A percentile compares a stretch with the other conserved stretches of the same genome.
These are phyloP conservation scores for Castanea sativa DNA, from an alignment of 306 rosid genomes.

Conservation along the genomic window DNA sequence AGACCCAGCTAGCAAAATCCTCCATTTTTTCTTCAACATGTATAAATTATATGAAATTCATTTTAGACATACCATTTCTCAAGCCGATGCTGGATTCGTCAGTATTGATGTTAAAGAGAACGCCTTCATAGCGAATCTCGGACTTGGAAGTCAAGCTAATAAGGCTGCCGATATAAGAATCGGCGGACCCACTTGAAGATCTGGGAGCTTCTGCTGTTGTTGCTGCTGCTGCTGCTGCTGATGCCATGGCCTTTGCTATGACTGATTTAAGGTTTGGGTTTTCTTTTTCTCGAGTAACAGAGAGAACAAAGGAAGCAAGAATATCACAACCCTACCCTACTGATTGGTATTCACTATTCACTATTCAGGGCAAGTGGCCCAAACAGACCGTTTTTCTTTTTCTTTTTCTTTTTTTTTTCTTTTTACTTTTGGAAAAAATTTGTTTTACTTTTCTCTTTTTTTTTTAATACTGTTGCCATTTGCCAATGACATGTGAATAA, in stretches of 20 bases:
- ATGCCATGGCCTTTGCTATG: slow-evolving; percentile 12
- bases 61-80: slow-evolving; percentile 17
- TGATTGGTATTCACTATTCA: background rate
- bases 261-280: background rate
- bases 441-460: too few relatives aligned
- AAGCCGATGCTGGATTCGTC: slow-evolving; percentile 35
- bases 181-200: slow-evolving; percentile 29
- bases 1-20: background rate
- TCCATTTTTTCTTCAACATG: background rate
- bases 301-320: background rate
- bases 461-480: too few relatives aligned
- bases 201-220: slow-evolving; percentile 12
- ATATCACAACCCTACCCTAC: background rate
- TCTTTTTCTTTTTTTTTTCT: too few relatives aligned
- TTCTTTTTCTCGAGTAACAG: background rate
- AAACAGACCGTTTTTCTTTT: background rate
- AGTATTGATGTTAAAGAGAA: slow-evolving; percentile 31
- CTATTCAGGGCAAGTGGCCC: background rate
- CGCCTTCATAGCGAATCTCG: slow-evolving; percentile 35
- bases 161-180: slow-evolving; percentile 36
- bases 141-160: slow-evolving; percentile 40
- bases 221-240: slow-evolving; percentile 2
- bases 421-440: too few relatives aligned
- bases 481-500: too few relatives aligned
- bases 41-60: background rate